Evolutionary conservation across 2,329 filamentous ascomycete species (phyloP).

Genomic region (Fusarium secorum): DNA sequence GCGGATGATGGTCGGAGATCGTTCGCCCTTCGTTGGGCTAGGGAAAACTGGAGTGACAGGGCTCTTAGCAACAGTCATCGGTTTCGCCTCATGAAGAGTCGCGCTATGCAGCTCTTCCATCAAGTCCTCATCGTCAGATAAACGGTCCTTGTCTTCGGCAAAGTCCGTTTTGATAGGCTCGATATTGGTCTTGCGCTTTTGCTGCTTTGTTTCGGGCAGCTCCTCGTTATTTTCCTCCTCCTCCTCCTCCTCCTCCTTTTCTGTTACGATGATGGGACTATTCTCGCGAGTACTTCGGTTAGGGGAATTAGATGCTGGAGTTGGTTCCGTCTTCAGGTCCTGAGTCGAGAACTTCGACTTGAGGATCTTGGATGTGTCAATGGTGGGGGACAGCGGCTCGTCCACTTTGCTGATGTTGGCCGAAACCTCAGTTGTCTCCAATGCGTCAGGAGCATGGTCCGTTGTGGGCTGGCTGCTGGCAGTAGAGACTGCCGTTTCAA

Average conservation of each 20-base stretch:
- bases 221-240: conserved; percentile 5
- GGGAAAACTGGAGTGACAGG: conserved; percentile 74
- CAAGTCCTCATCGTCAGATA: conserved; percentile 78
- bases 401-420: conserved; percentile 15
- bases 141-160: conserved; percentile 50
- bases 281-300: background rate
- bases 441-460: conserved; percentile 25
- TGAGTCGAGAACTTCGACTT: conserved; percentile 44
- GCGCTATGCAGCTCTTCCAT: conserved; percentile 87
- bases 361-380: conserved; percentile 33
- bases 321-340: conserved; percentile 32
- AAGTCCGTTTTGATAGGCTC: conserved; percentile 66
- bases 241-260: conserved; percentile 15
- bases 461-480: conserved; percentile 23
- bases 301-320: conserved; percentile 14
- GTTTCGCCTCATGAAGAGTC: conserved; percentile 82
- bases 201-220: conserved; percentile 24
- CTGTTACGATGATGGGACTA: conserved; percentile 17
- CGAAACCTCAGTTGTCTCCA: conserved; percentile 21
- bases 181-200: conserved; percentile 48
- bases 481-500: conserved; percentile 9
- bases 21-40: conserved; percentile 37
- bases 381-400: conserved; percentile 20
- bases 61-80: conserved; percentile 81
- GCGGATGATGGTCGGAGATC: conserved; percentile 47